Evolutionary conservation across 441 rosid genomes (phyloP).

Genomic region (Pelargonium fulgidum): DNA sequence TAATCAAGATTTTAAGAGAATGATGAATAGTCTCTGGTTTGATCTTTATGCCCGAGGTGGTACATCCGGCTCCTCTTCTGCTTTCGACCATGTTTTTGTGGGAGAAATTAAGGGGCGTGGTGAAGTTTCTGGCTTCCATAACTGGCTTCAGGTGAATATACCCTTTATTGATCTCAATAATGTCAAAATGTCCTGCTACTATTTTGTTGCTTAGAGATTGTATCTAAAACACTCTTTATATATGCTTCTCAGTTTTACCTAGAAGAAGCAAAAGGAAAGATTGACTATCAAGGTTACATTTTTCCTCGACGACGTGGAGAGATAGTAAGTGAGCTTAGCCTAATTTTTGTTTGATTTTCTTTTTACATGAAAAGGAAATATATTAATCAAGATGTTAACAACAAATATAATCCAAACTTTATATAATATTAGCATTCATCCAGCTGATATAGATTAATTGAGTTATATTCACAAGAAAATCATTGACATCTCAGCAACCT

Average conservation of each 20-base stretch:
- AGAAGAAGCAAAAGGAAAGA: slow-evolving; percentile 81
- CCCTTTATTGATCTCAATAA: not conserved
- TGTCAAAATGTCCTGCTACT: not conserved
- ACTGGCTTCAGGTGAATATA: slow-evolving; percentile 82
- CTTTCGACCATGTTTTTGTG: slow-evolving; percentile 96
- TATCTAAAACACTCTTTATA: not conserved
- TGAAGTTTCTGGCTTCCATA: slow-evolving; percentile 90
- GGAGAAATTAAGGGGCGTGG: slow-evolving; percentile 75
- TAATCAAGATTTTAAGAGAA: slow-evolving; percentile 61
- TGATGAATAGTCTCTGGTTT: slow-evolving; percentile 67
- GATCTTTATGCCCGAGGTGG: slow-evolving; percentile 84
- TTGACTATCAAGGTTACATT: slow-evolving; percentile 86
- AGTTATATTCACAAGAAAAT: no score
- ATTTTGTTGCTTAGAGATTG: not conserved
- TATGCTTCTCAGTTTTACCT: slow-evolving; percentile 50
- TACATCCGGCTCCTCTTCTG: slow-evolving; percentile 72
- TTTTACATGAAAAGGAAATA: no score
- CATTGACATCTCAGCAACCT: no score
- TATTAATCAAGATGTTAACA: no score
- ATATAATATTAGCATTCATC: no score
- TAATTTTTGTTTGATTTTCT: not conserved
- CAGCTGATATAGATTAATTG: no score
- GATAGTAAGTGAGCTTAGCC: slow-evolving; percentile 37
- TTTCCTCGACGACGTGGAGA: slow-evolving; percentile 66
- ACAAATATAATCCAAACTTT: no score